Conservation (phyloP, 139 green algal species). For the Coelastrella sp. region DNA sequence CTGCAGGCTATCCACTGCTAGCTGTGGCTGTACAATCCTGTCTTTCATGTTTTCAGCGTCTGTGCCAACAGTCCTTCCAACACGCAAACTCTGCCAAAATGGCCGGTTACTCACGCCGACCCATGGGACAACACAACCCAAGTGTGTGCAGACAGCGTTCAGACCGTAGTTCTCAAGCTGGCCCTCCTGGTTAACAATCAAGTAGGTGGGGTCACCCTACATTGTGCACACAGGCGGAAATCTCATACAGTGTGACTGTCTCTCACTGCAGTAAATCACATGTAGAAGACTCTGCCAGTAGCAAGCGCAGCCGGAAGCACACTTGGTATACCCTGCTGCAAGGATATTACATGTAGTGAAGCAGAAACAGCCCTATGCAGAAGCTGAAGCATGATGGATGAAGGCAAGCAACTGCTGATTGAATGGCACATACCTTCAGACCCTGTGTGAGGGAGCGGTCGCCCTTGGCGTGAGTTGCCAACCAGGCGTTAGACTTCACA, state of each 20-base stretch:
- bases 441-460: constrained; percentile 93
- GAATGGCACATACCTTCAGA: constrained; percentile 83
- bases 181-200: constrained; percentile 90
- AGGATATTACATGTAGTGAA: no score
- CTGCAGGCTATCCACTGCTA: no score
- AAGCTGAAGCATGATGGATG: not conserved
- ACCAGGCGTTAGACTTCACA: constrained; percentile 85
- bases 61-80: no score
- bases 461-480: constrained; percentile 87
- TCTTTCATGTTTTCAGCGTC: no score
- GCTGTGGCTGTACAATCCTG: no score
- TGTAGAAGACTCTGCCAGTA: no score
- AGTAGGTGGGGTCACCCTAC: constrained; percentile 97
- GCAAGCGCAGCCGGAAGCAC: no score
- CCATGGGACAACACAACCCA: constrained; percentile 99
- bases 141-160: constrained; percentile 99
- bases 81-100: no score
- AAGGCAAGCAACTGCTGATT: not conserved
- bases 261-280: no score
- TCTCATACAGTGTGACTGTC: no score
- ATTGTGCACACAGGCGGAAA: not conserved
- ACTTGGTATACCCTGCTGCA: no score
- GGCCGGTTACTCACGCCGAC: constrained; percentile 77
- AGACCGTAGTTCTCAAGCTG: constrained; percentile 94
- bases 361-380: no score